Conservation (phyloP, 1,139 yeast genomes). For the Schizosaccharomyces versatilis region DNA sequence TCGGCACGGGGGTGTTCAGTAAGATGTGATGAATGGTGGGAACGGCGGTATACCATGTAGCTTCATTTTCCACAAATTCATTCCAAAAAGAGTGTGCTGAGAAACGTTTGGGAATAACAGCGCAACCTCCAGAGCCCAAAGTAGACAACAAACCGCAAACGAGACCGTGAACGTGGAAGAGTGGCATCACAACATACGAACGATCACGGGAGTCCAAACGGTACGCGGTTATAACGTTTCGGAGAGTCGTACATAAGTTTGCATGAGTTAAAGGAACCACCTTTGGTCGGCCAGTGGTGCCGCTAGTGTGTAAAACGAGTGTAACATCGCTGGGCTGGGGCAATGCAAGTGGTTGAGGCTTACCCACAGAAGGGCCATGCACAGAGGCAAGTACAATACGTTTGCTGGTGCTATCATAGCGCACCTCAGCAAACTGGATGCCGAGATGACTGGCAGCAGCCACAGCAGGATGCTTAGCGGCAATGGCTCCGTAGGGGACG, state of each 20-base stretch:
- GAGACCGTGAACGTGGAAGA: constrained; percentile 52
- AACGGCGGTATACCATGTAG: constrained; percentile 53
- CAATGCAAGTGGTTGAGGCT: constrained; percentile 23
- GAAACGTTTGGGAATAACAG: constrained; percentile 34
- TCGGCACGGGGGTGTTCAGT: constrained; percentile 29
- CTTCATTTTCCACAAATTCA: constrained; percentile 28
- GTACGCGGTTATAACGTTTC: constrained; percentile 36
- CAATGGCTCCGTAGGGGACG: constrained; percentile 28
- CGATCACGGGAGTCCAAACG: constrained; percentile 27
- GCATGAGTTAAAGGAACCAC: constrained; percentile 42
- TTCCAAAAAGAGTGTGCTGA: constrained; percentile 38
- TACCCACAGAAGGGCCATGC: constrained; percentile 4
- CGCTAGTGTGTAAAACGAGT: constrained; percentile 43
- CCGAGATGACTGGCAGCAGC: constrained; percentile 28
- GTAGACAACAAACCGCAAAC: constrained; percentile 41
- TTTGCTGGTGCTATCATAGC: constrained; percentile 23
- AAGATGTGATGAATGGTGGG: constrained; percentile 50
- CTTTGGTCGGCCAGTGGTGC: constrained; percentile 52
- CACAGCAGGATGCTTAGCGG: constrained; percentile 22
- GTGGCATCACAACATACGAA: constrained; percentile 46
- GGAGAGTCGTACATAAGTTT: constrained; percentile 36
- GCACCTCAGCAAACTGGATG: constrained; percentile 30
- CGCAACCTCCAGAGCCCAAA: constrained; percentile 36
- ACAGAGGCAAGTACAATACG: constrained; percentile 25
- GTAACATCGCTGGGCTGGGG: constrained; percentile 31